A percentile compares a stretch with the other conserved stretches of the same genome.
Evolutionary conservation across 495 filamentous ascomycete species (phyloP).

Genomic region (Penicillium psychrofluorescens): DNA sequence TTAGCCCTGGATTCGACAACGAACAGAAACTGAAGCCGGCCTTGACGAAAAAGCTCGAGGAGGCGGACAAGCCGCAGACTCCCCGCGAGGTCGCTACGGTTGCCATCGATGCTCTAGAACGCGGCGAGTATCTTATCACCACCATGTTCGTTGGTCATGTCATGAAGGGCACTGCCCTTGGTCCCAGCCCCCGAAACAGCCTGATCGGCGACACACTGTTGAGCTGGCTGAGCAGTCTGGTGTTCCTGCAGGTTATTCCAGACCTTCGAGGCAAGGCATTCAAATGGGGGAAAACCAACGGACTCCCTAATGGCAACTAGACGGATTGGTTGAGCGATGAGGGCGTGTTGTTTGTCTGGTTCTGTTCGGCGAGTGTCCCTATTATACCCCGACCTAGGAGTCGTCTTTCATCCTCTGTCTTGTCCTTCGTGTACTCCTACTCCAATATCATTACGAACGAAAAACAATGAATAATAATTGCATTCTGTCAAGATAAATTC

Average conservation of each 20-base stretch:
- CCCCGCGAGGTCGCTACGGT: conserved; percentile 66
- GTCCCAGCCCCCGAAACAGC: conserved; percentile 35
- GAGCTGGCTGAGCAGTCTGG: conserved; percentile 38
- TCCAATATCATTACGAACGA: no score
- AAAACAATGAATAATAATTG: no score
- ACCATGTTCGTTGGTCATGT: conserved; percentile 57
- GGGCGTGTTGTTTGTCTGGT: not conserved
- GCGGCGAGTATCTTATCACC: conserved; percentile 68
- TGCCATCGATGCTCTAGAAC: conserved; percentile 69
- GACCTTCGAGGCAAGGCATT: conserved; percentile 38
- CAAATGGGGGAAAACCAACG: conserved; percentile 38
- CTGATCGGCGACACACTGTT: conserved; percentile 33
- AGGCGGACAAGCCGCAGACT: conserved; percentile 69
- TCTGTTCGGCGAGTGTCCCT: conserved; percentile 1
- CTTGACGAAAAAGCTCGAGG: conserved; percentile 75
- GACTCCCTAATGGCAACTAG: conserved; percentile 16
- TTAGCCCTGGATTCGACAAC: conserved; percentile 62
- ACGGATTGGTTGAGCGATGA: not conserved
- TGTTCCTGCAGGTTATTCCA: conserved; percentile 34
- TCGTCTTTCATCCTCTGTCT: no score
- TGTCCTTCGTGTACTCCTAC: no score
- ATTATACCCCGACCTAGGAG: conserved; percentile 13
- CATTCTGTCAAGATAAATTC: no score
- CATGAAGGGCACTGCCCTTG: conserved; percentile 52
- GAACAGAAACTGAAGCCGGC: conserved; percentile 79